Percentiles rank a stretch among this genome's conserved stretches.
These are phyloP conservation scores for Mikania micrantha DNA, from an alignment of 129 eudicot species.

Conservation along the genomic window DNA sequence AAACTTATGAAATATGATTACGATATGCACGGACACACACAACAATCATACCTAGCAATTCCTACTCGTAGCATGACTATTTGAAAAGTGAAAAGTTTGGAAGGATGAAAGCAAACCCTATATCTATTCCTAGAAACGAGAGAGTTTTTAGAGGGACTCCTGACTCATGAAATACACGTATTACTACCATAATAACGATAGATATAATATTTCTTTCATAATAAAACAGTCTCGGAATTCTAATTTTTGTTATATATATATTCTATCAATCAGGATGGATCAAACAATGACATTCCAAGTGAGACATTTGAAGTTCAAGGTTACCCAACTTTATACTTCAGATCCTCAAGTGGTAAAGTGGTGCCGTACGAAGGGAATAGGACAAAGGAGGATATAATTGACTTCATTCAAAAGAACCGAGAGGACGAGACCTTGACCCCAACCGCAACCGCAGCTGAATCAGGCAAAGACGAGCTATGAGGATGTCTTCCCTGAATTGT, in stretches of 20 bases:
- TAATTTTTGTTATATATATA: background rate
- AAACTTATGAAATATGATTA: too few species aligned
- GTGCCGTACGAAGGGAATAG: conserved; percentile 62
- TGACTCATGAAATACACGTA: too few species aligned
- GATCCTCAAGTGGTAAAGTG: conserved; percentile 63
- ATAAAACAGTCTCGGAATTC: background rate
- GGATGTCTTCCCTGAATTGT: too few species aligned
- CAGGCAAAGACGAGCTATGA: conserved; percentile 63
- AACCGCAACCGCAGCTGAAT: conserved; percentile 7
- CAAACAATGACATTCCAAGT: conserved; percentile 68
- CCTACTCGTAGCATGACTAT: too few species aligned
- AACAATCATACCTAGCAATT: too few species aligned
- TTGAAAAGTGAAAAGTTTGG: too few species aligned
- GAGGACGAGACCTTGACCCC: conserved; percentile 26
- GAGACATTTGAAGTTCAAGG: conserved; percentile 71
- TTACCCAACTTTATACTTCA: conserved; percentile 86
- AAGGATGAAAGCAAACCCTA: too few species aligned
- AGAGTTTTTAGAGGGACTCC: too few species aligned
- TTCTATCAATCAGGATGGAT: conserved; percentile 80
- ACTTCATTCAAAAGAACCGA: conserved; percentile 66
- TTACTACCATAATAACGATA: too few species aligned
- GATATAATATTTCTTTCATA: too few species aligned
- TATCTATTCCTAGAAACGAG: too few species aligned
- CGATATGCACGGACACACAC: too few species aligned
- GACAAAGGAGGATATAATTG: conserved; percentile 74